These are phyloP conservation scores for Torulaspora delbrueckii DNA, from an alignment of 805 yeast genomes.

Conservation along the genomic window DNA sequence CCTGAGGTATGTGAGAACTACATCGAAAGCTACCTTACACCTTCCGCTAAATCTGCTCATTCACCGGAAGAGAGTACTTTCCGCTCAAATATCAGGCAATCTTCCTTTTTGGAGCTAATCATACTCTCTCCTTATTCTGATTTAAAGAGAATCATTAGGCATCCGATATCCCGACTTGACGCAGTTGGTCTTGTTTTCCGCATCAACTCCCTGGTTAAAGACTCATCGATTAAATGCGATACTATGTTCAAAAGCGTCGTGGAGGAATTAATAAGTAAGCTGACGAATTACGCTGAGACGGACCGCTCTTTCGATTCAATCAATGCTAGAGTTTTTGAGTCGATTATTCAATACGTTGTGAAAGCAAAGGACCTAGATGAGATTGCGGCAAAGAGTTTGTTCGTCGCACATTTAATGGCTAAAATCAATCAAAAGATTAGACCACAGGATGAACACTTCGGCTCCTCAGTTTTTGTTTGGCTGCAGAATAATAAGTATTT, in stretches of 20 bases:
- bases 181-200: conserved; percentile 43
- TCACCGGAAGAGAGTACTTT: not conserved
- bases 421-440: conserved; percentile 37
- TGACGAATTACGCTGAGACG: conserved; percentile 39
- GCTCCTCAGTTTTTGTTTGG: conserved; percentile 7
- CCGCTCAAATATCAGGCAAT: conserved; percentile 10
- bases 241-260: conserved; percentile 26
- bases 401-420: conserved; percentile 34
- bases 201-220: conserved; percentile 32
- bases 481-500: conserved; percentile 2
- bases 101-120: conserved; percentile 37
- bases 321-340: conserved; percentile 1
- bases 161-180: conserved; percentile 46
- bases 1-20: conserved; percentile 11
- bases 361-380: not conserved
- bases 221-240: conserved; percentile 21
- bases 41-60: not conserved
- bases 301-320: conserved; percentile 7
- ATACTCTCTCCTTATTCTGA: conserved; percentile 30
- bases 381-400: conserved; percentile 21
- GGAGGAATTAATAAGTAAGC: conserved; percentile 39
- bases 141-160: conserved; percentile 31
- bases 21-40: conserved; percentile 15
- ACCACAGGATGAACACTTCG: conserved; percentile 5
- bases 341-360: conserved; percentile 3